Evolutionary conservation across 108 stramenopile genomes (phyloP), one percentile per base, ranked within the genome.

Genomic region (Conticribra weissflogii): DNA sequence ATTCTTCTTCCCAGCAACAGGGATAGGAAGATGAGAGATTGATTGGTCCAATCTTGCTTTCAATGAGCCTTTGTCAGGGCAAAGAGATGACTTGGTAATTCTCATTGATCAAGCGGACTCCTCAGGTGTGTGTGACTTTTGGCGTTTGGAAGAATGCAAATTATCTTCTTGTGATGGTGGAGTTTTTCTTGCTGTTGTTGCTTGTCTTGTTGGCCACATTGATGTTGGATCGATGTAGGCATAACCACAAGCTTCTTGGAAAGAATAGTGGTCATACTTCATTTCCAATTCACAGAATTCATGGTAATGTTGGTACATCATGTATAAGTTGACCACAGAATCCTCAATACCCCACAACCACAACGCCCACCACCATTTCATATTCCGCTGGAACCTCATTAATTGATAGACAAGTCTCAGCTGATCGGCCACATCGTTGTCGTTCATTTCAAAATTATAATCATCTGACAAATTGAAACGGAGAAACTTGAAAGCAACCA

Each of bases 331-430:
- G 9, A 55, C 64, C 50, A 65, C 19, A 0, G 64, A 31, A 0
- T 54, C 63, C 29, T 64, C 63, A n/a, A 31, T 22, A 19, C 63
- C 63, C 63, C 63, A 64, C 27, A 64, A 30, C 28, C 27, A 64
- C 63, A 64, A 64, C 0, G 63, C 63, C 63, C 63, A 64, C 63
- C 63, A 64, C 63, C 63, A 64, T 49, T 64, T 64, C 22, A 51
- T n/a, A 51, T 64, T 64, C 3, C 63, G 4, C 9, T 64, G 63
- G 49, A 64, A 64, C 21, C 63, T 18, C 63, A 64, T 50, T 22
- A 64, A 32, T 19, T 49, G 62, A 46, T 63, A 63, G 0, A 63
- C 62, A 8, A 63, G 41, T 3, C 62, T 2, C 1, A 46, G 23
- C 41, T 63, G 62, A 52, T 63, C 62, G 3, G 62, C 62, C 8